A percentile compares a stretch with the other conserved stretches of the same genome.
These are phyloP conservation scores for Ophiostoma ips DNA, from an alignment of 2,329 filamentous ascomycete genomes.

Conservation along the genomic window DNA sequence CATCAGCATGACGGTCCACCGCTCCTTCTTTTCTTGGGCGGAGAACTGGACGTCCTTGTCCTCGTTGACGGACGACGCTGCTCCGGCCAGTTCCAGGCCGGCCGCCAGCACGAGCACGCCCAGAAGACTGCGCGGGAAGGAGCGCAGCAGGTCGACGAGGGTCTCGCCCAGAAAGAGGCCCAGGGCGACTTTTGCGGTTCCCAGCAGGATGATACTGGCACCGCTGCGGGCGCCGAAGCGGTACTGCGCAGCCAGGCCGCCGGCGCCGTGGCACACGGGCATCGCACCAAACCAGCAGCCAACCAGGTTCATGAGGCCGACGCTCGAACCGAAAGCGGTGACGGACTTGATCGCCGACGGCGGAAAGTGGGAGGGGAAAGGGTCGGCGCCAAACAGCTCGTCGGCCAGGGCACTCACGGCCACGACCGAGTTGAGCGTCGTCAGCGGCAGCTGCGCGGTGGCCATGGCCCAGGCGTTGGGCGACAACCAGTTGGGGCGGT, in stretches of 20 bases:
- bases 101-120: slow-evolving; percentile 85
- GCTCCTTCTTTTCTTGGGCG: slow-evolving; percentile 55
- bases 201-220: slow-evolving; percentile 67
- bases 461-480: slow-evolving; percentile 41
- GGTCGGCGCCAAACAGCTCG: slow-evolving; percentile 52
- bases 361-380: background rate
- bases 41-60: slow-evolving; percentile 18
- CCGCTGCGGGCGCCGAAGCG: slow-evolving; percentile 85
- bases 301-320: slow-evolving; percentile 69
- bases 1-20: slow-evolving; percentile 83
- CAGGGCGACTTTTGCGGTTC: slow-evolving; percentile 58
- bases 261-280: slow-evolving; percentile 89
- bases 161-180: slow-evolving; percentile 63
- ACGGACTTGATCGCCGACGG: slow-evolving; percentile 45
- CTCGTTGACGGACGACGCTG: slow-evolving; percentile 73
- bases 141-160: slow-evolving; percentile 53
- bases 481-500: slow-evolving; percentile 28
- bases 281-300: slow-evolving; percentile 89
- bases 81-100: slow-evolving; percentile 74
- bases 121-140: slow-evolving; percentile 64
- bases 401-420: slow-evolving; percentile 68
- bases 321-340: slow-evolving; percentile 66
- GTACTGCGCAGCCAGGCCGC: slow-evolving; percentile 80
- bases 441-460: slow-evolving; percentile 78
- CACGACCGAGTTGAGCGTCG: slow-evolving; percentile 82